A percentile compares a stretch with the other conserved stretches of the same genome.
Conservation (phyloP, 108 stramenopile species). For the Nannochloropsis salina region DNA sequence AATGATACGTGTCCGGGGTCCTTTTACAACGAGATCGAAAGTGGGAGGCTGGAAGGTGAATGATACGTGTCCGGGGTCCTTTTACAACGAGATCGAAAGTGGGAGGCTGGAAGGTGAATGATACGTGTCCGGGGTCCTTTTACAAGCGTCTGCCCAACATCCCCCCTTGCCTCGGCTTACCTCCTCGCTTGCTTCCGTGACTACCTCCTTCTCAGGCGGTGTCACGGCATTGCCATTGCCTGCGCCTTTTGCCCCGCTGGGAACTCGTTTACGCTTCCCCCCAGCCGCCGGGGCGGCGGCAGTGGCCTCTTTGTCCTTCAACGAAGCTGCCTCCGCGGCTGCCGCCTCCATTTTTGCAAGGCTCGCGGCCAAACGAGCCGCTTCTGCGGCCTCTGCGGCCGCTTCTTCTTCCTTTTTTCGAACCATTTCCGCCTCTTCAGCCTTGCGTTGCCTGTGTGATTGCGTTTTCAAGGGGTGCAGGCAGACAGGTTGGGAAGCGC, state of each 20-base stretch:
- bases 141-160: no score
- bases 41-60: background rate
- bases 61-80: no score
- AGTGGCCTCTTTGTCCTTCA: background rate
- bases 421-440: background rate
- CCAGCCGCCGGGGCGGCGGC: background rate
- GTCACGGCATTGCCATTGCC: no score
- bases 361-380: background rate
- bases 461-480: background rate
- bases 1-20: no score
- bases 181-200: no score
- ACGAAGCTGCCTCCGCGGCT: background rate
- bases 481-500: no score
- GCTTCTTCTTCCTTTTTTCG: background rate
- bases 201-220: no score
- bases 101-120: background rate
- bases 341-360: background rate
- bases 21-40: background rate
- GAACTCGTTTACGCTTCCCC: background rate
- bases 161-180: no score
- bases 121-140: no score
- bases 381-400: background rate
- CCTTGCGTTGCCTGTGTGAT: background rate
- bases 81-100: background rate
- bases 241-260: no score